A percentile compares a stretch with the other conserved stretches of the same genome.
These are phyloP conservation scores for Ceratocystis alfenasii DNA, from an alignment of 2,329 filamentous ascomycete species.

Conservation along the genomic window DNA sequence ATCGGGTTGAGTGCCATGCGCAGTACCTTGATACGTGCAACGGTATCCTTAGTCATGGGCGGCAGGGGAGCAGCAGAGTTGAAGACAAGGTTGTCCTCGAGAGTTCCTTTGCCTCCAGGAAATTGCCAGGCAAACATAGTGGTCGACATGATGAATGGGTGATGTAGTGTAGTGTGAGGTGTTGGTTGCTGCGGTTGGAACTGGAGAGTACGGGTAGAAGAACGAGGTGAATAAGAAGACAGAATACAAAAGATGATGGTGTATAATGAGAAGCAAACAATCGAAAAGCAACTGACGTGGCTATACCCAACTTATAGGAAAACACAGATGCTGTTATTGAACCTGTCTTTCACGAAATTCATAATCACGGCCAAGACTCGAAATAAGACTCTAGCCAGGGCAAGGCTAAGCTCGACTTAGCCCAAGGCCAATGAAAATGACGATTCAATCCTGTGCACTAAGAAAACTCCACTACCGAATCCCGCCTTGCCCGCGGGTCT, in stretches of 20 bases:
- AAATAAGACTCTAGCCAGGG: too few relatives aligned
- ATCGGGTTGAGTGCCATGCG: conserved; percentile 37
- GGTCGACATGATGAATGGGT: conserved; percentile 13
- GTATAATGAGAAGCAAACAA: neutral
- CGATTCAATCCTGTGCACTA: too few relatives aligned
- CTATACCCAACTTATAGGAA: neutral
- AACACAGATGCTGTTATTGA: neutral
- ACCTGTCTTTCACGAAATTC: too few relatives aligned
- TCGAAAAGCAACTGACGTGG: too few relatives aligned
- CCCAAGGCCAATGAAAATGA: too few relatives aligned
- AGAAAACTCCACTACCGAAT: too few relatives aligned
- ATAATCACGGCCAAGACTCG: too few relatives aligned
- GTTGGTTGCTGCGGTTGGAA: neutral
- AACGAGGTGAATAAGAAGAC: neutral
- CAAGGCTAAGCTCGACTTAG: too few relatives aligned
- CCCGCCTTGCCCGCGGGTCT: too few relatives aligned
- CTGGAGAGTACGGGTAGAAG: neutral
- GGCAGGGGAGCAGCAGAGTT: conserved; percentile 23
- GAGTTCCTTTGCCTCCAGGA: conserved; percentile 24
- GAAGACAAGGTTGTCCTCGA: conserved; percentile 26
- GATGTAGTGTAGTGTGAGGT: neutral
- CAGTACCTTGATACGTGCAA: conserved; percentile 35
- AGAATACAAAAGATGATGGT: neutral
- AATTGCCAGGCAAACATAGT: conserved; percentile 23
- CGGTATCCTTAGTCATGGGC: conserved; percentile 23